Base-by-base conservation (phyloP, 306 rosid species). In the Castanea crenata region DNA sequence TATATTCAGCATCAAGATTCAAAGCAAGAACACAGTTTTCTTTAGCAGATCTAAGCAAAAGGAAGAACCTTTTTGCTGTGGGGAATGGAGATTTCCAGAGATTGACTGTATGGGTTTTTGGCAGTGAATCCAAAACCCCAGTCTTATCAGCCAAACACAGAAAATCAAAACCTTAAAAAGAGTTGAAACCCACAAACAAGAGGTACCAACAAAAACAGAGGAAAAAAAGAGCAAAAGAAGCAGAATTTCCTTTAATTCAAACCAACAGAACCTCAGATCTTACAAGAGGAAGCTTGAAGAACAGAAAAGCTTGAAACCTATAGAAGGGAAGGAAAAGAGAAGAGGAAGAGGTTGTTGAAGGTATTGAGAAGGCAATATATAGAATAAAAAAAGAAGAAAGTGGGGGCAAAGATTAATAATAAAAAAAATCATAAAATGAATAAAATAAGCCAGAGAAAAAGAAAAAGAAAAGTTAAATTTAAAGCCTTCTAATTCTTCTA, bases 291-390 rank as follows among this genome's bases (percentile, higher is more conserved):
- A 73, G 3, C 38, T 13, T 11, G n/a, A 65, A 61, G 52, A 29
- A 68, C 12, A 41, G 16, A 34, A 34, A 29, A 44, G 46, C 34
- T 72, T 49, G 6, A 16, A 61, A 77, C 49, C 73, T 21, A 20
- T 5, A 63, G 74, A 4, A 20, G 16, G 20, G 73, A 74, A 20
- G 27, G 69, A 32, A 79, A n/a, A 49, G 78, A 49, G 56, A 69
- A 51, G 80, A 41, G 84, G 83, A 85, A 79, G 88, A 85, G 84
- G 81, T 74, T 71, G 73, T 8, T 49, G 52, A 76, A 27, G 76
- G 75, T 0, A 65, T 13, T 19, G 78, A 78, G 65, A 65, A 77
- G 51, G n/a, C 41, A 73, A 74, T 93, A 74, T 93, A 93, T 88
- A 93, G 89, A 80, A 74, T n/a, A 64, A 78, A 67, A 27, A 32